A percentile compares a stretch with the other conserved stretches of the same genome.
Conservation (phyloP, 225 moss, liverwort and hornwort species). For the Bryoerythrophyllum caledonicum region DNA sequence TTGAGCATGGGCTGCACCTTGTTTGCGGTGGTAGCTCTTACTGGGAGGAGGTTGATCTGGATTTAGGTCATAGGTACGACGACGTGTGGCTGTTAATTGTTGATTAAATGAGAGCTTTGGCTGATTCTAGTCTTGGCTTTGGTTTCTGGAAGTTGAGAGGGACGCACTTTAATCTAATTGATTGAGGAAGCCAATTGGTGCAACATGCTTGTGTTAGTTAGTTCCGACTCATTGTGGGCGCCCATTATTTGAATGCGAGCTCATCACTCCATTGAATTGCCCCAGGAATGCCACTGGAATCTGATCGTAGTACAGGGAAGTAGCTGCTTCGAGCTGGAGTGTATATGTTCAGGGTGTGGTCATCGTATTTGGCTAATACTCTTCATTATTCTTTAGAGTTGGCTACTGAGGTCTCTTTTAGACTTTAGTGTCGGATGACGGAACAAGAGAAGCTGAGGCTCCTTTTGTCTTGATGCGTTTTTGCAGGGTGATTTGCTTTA, state of each 20-base stretch:
- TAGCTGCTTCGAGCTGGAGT: neutral
- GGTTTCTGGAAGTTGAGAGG: slow-evolving; percentile 3
- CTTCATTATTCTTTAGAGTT: neutral
- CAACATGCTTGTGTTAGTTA: neutral
- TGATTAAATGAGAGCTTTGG: neutral
- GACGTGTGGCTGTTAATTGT: neutral
- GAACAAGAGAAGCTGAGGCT: neutral
- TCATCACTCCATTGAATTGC: neutral
- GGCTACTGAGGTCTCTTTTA: too few relatives aligned
- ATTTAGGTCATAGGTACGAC: slow-evolving; percentile 1
- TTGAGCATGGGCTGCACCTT: neutral
- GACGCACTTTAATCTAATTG: neutral
- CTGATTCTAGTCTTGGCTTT: neutral
- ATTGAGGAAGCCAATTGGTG: neutral
- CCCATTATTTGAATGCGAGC: neutral
- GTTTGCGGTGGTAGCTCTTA: neutral
- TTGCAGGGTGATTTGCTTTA: slow-evolving; percentile 1
- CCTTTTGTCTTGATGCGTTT: neutral
- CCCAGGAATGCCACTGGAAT: neutral
- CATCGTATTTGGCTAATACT: neutral
- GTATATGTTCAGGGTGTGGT: neutral
- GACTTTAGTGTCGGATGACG: too few relatives aligned
- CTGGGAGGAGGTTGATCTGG: neutral
- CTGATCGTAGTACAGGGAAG: neutral
- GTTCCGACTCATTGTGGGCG: neutral